Base-by-base conservation (phyloP, 768 basidiomycete species). In the Imleria badia region DNA sequence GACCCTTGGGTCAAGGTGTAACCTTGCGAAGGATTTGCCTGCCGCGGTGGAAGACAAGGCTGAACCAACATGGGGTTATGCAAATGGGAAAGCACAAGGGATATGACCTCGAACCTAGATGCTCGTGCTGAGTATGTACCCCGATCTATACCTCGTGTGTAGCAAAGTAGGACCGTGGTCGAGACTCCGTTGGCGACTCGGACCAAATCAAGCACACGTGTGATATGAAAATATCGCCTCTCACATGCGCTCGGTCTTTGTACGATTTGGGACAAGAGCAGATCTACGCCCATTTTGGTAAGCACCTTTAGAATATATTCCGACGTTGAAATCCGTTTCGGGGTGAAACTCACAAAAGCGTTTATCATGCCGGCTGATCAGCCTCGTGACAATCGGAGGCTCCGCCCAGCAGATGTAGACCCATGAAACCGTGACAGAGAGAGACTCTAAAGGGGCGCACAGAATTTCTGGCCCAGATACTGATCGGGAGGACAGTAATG, bases 201-300 rank as follows among this genome's bases (percentile, higher is more conserved):
- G n/a, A n/a, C 71, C 70, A 66, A 72, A 71, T 73, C 62, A 59
- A 72, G 71, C 38, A 61, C 43, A 38, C 54, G 51, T 64, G 64
- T 62, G 62, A 71, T 71, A 65, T 72, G 67, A 67, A 69, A 67
- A 66, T 63, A 49, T 59, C 54, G 55, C 56, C 54, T 49, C 61
- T 62, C 69, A 71, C 71, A 61, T 73, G 71, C 54, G 58, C 61
- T 64, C 65, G 56, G 69, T 41, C 38, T 58, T 51, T 59, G 57
- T 73, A 64, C 60, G 20, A 56, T 71, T 63, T 55, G 17, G 60
- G 60, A 61, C 49, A 60, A 53, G 45, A 56, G 58, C 45, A 57
- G 64, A 71, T 69, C 58, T 62, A 65, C 45, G 56, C 60, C 67
- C 58, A 46, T 60, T 66, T 71, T 45, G 48, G 60, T 53, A 62